phyloP scores from a whole-genome alignment of 495 filamentous ascomycete genomes.

The Talaromyces ruber region DNA sequence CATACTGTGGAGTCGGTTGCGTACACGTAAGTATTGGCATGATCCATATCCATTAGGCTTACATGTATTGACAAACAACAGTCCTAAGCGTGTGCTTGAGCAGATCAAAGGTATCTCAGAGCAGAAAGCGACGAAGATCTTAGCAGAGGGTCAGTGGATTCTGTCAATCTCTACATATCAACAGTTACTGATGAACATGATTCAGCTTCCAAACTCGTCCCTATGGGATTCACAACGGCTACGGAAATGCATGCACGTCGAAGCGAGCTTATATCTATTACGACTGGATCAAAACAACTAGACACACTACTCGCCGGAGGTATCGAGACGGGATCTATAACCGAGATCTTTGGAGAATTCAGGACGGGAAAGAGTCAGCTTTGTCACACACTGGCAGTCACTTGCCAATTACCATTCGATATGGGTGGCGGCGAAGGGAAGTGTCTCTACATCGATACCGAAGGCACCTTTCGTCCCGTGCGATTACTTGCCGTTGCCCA shows the following conservation, averaged over 20 bases:
- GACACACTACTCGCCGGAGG: slow-evolving; percentile 93
- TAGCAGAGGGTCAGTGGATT: slow-evolving; percentile 64
- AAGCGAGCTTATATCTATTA: slow-evolving; percentile 94
- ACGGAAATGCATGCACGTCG: slow-evolving; percentile 97
- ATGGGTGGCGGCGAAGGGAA: slow-evolving; percentile 99
- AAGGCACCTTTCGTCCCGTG: slow-evolving; percentile 93
- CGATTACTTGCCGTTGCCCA: slow-evolving; percentile 86
- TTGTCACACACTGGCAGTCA: slow-evolving; percentile 96
- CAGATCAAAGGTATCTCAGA: slow-evolving; percentile 97
- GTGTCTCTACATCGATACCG: slow-evolving; percentile 98
- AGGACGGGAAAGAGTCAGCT: slow-evolving; percentile 97
- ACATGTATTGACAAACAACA: slow-evolving; percentile 15
- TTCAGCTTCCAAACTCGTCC: slow-evolving; percentile 88
- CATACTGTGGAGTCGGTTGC: slow-evolving; percentile 93
- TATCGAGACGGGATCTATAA: slow-evolving; percentile 93
- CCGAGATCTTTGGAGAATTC: slow-evolving; percentile 98
- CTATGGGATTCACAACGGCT: slow-evolving; percentile 98
- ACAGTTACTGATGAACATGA: neutral
- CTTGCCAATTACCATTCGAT: slow-evolving; percentile 93
- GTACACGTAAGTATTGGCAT: slow-evolving; percentile 56
- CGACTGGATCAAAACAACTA: slow-evolving; percentile 92
- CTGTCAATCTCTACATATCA: neutral
- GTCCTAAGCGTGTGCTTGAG: slow-evolving; percentile 73
- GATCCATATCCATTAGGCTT: neutral
- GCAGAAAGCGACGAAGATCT: slow-evolving; percentile 88